Evolutionary conservation across 441 rosid species (phyloP).

Genomic region (Populus tomentosa): DNA sequence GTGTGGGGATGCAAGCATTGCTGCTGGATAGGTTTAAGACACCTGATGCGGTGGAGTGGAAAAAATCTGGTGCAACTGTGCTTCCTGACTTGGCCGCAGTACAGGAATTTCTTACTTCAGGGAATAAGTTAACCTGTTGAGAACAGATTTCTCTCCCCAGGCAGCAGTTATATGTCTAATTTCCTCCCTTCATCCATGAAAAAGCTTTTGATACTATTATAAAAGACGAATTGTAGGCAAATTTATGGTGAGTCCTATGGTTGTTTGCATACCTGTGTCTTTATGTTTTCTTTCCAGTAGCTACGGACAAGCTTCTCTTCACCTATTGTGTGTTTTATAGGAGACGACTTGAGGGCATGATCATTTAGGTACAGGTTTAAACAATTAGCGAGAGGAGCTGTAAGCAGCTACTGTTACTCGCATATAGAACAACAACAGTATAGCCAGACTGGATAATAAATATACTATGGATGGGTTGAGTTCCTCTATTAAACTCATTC

Average conservation of each 20-base stretch:
- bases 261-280: not conserved
- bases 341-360: not conserved
- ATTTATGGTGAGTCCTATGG: not conserved
- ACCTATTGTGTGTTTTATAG: not conserved
- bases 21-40: conserved; percentile 84
- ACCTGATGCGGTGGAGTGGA: conserved; percentile 75
- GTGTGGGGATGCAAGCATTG: conserved; percentile 89
- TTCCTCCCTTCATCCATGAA: not conserved
- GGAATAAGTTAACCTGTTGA: conserved; percentile 29
- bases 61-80: conserved; percentile 69
- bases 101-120: conserved; percentile 54
- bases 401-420: not conserved
- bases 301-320: too few species aligned
- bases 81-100: conserved; percentile 71
- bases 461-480: not conserved
- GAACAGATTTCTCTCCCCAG: not conserved
- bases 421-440: not conserved
- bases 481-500: not conserved
- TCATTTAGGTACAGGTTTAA: not conserved
- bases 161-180: not conserved
- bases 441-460: not conserved
- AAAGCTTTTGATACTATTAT: not conserved
- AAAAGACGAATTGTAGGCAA: not conserved
- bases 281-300: not conserved
- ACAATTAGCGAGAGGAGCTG: not conserved